These are phyloP conservation scores for Chytridium lagenaria DNA, from an alignment of 371 early-diverging fungal genomes.

Conservation along the genomic window DNA sequence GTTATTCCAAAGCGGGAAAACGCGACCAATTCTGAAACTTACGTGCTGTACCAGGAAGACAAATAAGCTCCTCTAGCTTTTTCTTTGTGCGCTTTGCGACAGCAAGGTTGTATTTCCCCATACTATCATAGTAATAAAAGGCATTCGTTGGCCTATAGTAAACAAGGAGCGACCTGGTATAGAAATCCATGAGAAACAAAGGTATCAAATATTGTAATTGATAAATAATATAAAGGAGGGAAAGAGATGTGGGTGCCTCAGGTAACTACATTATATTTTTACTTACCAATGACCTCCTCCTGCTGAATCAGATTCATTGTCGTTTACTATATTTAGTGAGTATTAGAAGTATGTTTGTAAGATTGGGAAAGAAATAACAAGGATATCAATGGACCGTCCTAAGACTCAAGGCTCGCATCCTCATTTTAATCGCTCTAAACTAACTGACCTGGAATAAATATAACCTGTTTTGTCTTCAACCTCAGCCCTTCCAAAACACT, in stretches of 20 bases:
- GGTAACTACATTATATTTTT: background rate
- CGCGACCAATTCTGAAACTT: background rate
- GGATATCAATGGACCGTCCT: background rate
- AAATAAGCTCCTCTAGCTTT: background rate
- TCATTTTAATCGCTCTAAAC: no score
- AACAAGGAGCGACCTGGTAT: constrained; percentile 28
- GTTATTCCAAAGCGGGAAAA: background rate
- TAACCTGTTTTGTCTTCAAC: constrained; percentile 9
- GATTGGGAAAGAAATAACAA: background rate
- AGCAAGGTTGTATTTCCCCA: constrained; percentile 18
- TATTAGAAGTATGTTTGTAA: background rate
- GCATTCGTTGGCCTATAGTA: constrained; percentile 27
- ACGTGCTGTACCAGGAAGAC: background rate
- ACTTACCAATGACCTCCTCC: constrained; percentile 40
- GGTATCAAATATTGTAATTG: no score
- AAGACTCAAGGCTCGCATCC: background rate
- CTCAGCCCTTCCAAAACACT: constrained; percentile 3
- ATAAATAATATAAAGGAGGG: no score
- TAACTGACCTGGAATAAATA: constrained; percentile 35
- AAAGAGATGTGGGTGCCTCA: no score
- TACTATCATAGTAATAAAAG: constrained; percentile 38
- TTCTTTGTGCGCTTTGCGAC: constrained; percentile 22
- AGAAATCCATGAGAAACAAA: background rate
- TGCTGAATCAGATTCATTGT: constrained; percentile 27
- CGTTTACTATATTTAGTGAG: constrained; percentile 27